Conservation (phyloP, 108 stramenopile species). For the Cyclotella sp. region DNA sequence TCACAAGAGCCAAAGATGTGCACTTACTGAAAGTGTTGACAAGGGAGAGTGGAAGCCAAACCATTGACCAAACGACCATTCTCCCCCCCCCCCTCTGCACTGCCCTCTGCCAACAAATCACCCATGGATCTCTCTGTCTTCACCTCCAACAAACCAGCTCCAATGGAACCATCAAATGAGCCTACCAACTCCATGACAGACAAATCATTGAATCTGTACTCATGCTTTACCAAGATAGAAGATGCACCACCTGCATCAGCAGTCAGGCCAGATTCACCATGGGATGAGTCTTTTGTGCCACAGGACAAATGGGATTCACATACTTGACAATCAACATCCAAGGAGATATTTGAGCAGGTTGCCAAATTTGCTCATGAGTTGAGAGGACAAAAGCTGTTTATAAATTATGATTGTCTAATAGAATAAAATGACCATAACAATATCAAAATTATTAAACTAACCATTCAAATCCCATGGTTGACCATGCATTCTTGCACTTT, state of each 20-base stretch:
- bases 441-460: too few species aligned
- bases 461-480: too few species aligned
- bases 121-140: constrained; percentile 63
- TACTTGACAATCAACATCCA: constrained; percentile 89
- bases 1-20: too few species aligned
- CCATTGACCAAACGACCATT: constrained; percentile 85
- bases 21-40: too few species aligned
- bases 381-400: too few species aligned
- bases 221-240: constrained; percentile 96
- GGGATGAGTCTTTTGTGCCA: constrained; percentile 78
- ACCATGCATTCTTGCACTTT: too few species aligned
- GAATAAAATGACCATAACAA: too few species aligned
- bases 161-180: constrained; percentile 95
- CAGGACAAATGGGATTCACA: constrained; percentile 97
- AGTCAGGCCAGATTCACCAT: constrained; percentile 97
- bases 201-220: constrained; percentile 96
- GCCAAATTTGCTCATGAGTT: constrained; percentile 77
- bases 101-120: constrained; percentile 61
- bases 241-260: constrained; percentile 95
- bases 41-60: constrained; percentile 77
- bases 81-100: constrained; percentile 76
- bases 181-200: constrained; percentile 89
- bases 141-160: constrained; percentile 70
- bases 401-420: too few species aligned
- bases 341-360: constrained; percentile 95